Conservation (phyloP, 257 asterid genomes). For the Solanum piurae region DNA sequence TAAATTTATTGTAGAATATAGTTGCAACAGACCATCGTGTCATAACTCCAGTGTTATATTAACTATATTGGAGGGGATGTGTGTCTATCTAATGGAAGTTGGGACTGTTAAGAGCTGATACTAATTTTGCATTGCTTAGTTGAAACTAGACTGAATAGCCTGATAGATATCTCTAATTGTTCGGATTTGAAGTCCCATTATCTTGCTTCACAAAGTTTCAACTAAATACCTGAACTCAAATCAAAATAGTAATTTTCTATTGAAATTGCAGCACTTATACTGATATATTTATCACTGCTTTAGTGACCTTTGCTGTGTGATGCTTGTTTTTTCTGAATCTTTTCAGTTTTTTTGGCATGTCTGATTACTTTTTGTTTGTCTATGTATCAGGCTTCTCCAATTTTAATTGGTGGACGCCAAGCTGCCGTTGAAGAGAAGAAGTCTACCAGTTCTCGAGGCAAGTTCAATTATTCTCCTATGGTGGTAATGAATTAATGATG, state of each 20-base stretch:
- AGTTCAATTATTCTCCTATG: slow-evolving; percentile 13
- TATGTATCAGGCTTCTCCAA: slow-evolving; percentile 68
- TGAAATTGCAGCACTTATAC: neutral
- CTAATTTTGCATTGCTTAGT: neutral
- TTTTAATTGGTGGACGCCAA: slow-evolving; percentile 56
- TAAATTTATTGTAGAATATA: neutral
- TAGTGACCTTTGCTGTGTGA: neutral
- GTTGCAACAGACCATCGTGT: neutral
- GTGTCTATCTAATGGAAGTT: neutral
- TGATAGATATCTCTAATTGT: neutral
- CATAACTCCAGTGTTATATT: neutral
- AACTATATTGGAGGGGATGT: neutral
- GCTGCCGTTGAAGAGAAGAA: slow-evolving; percentile 73
- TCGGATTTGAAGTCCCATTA: neutral
- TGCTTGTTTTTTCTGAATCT: neutral
- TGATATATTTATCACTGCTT: neutral
- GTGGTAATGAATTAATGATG: neutral
- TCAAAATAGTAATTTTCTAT: neutral
- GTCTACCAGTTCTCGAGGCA: slow-evolving; percentile 82
- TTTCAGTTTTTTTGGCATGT: neutral
- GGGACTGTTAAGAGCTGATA: neutral
- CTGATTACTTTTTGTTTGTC: neutral
- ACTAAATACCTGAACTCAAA: neutral
- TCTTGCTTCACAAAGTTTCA: neutral
- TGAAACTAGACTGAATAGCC: neutral